Base-by-base conservation (phyloP, 352 stramenopile genomes). In the Globisporangium cederbergense region DNA sequence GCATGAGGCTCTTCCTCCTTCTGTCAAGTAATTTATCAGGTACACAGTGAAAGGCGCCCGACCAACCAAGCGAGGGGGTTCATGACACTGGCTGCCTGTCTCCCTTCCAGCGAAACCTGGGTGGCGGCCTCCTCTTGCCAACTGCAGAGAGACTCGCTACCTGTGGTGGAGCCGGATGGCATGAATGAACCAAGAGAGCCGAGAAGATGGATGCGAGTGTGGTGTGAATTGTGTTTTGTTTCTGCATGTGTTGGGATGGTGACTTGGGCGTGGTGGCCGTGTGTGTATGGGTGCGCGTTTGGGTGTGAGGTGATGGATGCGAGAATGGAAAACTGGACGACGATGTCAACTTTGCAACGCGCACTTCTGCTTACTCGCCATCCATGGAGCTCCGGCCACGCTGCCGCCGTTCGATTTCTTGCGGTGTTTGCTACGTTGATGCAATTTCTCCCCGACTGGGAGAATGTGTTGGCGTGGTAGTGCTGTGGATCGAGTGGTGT, bases 11-110 rank as follows among this genome's bases (percentile, higher is more conserved):
- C 43, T 55, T 55, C 25, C 46, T 60, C 47, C 40, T 60, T 64
- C 47, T 28, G 30, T 32, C 43, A 32, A 59, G 63, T 73, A 73
- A 73, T 68, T 73, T 73, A 73, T 73, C 58, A 67, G 67, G 36
- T 34, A 52, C 62, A 61, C 45, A 52, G 51, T 43, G 16, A 18
- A 58, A 42, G 51, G 50, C 16, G 13, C 34, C 20, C 22, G n/a
- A 43, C 30, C 25, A 34, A 56, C 32, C 32, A 8, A 36, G 32
- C 32, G 32, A n/a, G 42, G 18, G 36, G n/a, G 54, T 60, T 59
- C 38, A 36, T 20, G 30, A 55, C 47, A 38, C 49, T 60, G 59
- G 25, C 16, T 25, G 45, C 25, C 11, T 59, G 11, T 46, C 32
- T 46, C 40, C 3, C n/a, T 42, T 22, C 11, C 59, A 56, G 47